These are phyloP conservation scores for Domatiomyces globalis DNA, from an alignment of 2,329 filamentous ascomycete species.

Conservation along the genomic window DNA sequence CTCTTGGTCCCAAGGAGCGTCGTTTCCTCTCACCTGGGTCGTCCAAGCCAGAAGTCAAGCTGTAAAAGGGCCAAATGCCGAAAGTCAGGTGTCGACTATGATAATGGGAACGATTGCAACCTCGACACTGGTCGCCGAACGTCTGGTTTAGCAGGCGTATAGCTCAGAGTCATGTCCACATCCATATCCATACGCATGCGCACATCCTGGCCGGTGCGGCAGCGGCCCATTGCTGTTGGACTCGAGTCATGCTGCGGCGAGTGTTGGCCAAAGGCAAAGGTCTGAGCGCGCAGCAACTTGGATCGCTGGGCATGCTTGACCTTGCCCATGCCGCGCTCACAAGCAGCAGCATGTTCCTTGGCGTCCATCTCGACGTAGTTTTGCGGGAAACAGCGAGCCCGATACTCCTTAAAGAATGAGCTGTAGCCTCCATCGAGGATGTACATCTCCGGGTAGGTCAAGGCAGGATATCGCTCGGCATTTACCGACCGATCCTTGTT, in stretches of 20 bases:
- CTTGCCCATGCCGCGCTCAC: slow-evolving; percentile 86
- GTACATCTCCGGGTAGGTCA: slow-evolving; percentile 95
- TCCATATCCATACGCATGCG: slow-evolving; percentile 11
- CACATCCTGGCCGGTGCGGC: slow-evolving; percentile 7
- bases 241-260: slow-evolving; percentile 47
- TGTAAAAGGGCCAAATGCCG: background rate
- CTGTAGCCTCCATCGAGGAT: slow-evolving; percentile 95
- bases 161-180: slow-evolving; percentile 15
- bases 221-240: slow-evolving; percentile 39
- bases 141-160: slow-evolving; percentile 9
- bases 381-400: slow-evolving; percentile 73
- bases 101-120: background rate
- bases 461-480: slow-evolving; percentile 66
- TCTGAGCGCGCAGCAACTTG: slow-evolving; percentile 75
- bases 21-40: background rate
- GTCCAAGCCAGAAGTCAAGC: too few relatives aligned
- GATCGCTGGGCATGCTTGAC: slow-evolving; percentile 60
- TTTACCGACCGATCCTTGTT: slow-evolving; percentile 78
- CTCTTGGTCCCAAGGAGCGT: background rate
- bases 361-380: slow-evolving; percentile 96
- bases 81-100: background rate
- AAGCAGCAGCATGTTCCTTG: slow-evolving; percentile 79
- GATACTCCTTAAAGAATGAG: slow-evolving; percentile 70
- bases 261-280: slow-evolving; percentile 83
- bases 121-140: background rate